phyloP scores from a whole-genome alignment of 2,329 filamentous ascomycete species.

The Neopestalotiopsis clavispora region DNA sequence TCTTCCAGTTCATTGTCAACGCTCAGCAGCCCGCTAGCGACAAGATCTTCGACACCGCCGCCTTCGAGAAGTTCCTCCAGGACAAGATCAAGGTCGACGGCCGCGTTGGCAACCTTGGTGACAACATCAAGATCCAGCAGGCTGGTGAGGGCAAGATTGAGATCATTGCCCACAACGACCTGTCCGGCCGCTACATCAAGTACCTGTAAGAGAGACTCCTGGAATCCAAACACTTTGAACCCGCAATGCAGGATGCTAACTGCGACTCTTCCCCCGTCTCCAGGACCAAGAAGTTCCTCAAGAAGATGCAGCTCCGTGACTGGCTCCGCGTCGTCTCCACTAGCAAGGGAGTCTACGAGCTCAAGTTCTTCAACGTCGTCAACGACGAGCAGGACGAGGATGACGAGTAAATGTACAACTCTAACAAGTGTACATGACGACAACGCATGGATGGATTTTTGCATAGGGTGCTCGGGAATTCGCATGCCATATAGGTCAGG shows the following conservation, averaged over 20 bases:
- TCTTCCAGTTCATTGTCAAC: conserved; percentile 92
- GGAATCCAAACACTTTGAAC: background rate
- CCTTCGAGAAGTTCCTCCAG: conserved; percentile 99
- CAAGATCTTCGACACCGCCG: conserved; percentile 99
- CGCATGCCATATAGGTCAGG: conserved; percentile 20
- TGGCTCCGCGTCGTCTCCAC: conserved; percentile 99
- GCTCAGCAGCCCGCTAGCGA: conserved; percentile 96
- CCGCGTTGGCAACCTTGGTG: conserved; percentile 97
- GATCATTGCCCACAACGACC: conserved; percentile 95
- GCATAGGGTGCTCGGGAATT: conserved; percentile 8
- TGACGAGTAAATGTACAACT: conserved; percentile 78
- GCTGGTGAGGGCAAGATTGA: conserved; percentile 96
- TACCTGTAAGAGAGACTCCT: conserved; percentile 73
- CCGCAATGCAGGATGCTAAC: background rate
- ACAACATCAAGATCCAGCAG: conserved; percentile 88
- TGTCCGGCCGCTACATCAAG: conserved; percentile 99
- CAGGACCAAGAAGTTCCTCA: conserved; percentile 99
- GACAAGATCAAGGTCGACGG: conserved; percentile 99
- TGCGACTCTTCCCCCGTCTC: background rate
- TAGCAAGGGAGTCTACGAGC: conserved; percentile 97
- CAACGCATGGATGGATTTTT: background rate
- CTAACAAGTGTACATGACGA: conserved; percentile 12
- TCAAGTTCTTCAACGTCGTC: conserved; percentile 99
- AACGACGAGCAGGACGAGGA: conserved; percentile 98
- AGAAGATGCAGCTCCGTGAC: conserved; percentile 99